Evolutionary conservation across 1,139 yeast genomes (phyloP), one percentile per base, ranked within the genome.

Genomic region (Protomyces inouyei): DNA sequence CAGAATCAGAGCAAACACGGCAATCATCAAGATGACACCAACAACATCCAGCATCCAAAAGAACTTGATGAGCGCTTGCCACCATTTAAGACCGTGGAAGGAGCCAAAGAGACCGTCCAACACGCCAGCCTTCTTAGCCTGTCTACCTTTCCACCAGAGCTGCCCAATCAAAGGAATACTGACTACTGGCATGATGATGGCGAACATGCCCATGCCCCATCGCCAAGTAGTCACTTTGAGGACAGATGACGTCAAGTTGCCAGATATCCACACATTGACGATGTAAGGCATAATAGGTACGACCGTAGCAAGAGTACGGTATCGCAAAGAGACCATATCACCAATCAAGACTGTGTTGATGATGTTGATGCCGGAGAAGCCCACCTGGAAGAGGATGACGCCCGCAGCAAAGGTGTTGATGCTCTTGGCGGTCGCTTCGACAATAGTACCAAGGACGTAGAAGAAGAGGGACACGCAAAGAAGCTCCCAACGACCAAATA

Each of bases 351-450:
- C 71, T 67, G 75, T 77, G 66, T 74, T 74, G 71, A 76, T 74
- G 43, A 74, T 73, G 66, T 74, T 73, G 66, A 76, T 71, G 14
- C 80, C 80, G 43, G 87, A 82, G 72, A 81, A 85, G 5, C 95
- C 95, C 68, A 86, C 76, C 70, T 84, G 86, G 74, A 85, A 86
- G 65, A 88, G 76, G 36, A 87, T 84, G 0, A 89, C 81, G 69
- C 93, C 95, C 18, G 86, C 93, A 63, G 90, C 87, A 70, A 83
- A 87, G 46, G 85, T 77, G 67, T 83, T 81, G 43, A 87, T 84
- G 70, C 84, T 83, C 67, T 79, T 80, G 4, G 92, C 85, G 71
- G 84, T 87, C 1, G 87, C 83, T 75, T 85, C 85, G 68, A 86
- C 81, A 60, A 88, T 80, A 6, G 91, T 86, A 40, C 95, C 95